Evolutionary conservation across 2,329 filamentous ascomycete genomes (phyloP), one percentile per base, ranked within the genome.

Genomic region (Aspergillus oerlinghausenensis): DNA sequence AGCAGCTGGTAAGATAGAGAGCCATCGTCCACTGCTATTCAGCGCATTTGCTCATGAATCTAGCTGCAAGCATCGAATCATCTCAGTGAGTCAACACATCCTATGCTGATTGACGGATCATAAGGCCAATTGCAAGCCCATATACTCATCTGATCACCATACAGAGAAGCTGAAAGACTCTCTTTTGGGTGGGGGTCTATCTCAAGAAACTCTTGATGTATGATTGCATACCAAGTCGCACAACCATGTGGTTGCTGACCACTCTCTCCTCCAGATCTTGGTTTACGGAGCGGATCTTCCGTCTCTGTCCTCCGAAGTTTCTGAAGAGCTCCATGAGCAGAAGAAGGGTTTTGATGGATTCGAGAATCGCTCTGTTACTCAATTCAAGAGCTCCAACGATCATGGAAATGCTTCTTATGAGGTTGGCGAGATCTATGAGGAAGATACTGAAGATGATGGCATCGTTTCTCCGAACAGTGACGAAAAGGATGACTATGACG

Each of bases 121-220:
- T 3, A 26, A 52, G 9, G 9, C 32, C 23, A 29, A 10, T n/a
- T 19, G 23, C 42, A 38, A n/a, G 19, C 11, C 32, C 47, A 29
- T 19, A 3, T 38, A n/a, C 51, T 63, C n/a, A 61, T 29, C 26
- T 25, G 8, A 51, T 14, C 28, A 17, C n/a, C 8, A n/a, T 47
- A 10, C 55, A 81, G 79, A 75, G 57, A 72, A 76, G 43, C 73
- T 84, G 52, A 79, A 74, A 58, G 73, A 73, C 29, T 77, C 79
- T 17, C 73, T 84, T 10, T 75, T 80, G 57, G 73, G 73, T 48
- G 81, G 80, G 19, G 82, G 82, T 6, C 68, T 83, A 55, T 77
- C 77, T 23, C 65, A 67, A 21, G 77, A 82, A 50, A 80, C 78
- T 21, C 71, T 84, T 28, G 74, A 80, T 57, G 76, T 81, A 63